These are phyloP conservation scores for Spathaspora passalidarum DNA, from an alignment of 805 yeast species.

Conservation along the genomic window DNA sequence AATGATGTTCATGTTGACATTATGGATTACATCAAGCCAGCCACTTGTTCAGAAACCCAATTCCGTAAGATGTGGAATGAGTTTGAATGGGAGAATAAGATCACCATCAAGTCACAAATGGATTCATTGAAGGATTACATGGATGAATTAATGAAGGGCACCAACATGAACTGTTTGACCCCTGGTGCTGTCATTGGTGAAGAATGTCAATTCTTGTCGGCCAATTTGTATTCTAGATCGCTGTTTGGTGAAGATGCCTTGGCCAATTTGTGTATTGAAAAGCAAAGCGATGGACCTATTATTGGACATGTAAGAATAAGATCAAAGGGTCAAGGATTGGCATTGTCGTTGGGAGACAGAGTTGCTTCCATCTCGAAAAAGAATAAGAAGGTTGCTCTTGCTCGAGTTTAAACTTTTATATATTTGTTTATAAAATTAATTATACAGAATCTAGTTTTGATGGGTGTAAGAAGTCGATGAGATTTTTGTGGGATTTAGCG, in stretches of 20 bases:
- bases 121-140: slow-evolving; percentile 72
- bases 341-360: slow-evolving; percentile 89
- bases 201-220: slow-evolving; percentile 88
- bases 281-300: slow-evolving; percentile 67
- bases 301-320: slow-evolving; percentile 95
- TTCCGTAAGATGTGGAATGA: slow-evolving; percentile 99
- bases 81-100: slow-evolving; percentile 99
- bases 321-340: slow-evolving; percentile 97
- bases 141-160: slow-evolving; percentile 70
- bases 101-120: slow-evolving; percentile 73
- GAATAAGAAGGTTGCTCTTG: slow-evolving; percentile 15
- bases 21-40: slow-evolving; percentile 96
- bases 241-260: slow-evolving; percentile 97
- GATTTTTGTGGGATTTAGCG: slow-evolving; percentile 4
- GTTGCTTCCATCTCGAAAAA: slow-evolving; percentile 78
- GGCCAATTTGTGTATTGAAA: slow-evolving; percentile 92
- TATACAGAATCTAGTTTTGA: slow-evolving; percentile 3
- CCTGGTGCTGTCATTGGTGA: slow-evolving; percentile 88
- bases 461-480: slow-evolving; percentile 6
- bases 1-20: slow-evolving; percentile 95
- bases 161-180: slow-evolving; percentile 92
- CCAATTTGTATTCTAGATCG: slow-evolving; percentile 87
- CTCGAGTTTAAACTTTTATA: not conserved
- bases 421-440: not conserved
- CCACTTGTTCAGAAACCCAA: slow-evolving; percentile 80